Evolutionary conservation across 2,329 filamentous ascomycete genomes (phyloP), one percentile per base, ranked within the genome.

Genomic region (Colletotrichum sp.): DNA sequence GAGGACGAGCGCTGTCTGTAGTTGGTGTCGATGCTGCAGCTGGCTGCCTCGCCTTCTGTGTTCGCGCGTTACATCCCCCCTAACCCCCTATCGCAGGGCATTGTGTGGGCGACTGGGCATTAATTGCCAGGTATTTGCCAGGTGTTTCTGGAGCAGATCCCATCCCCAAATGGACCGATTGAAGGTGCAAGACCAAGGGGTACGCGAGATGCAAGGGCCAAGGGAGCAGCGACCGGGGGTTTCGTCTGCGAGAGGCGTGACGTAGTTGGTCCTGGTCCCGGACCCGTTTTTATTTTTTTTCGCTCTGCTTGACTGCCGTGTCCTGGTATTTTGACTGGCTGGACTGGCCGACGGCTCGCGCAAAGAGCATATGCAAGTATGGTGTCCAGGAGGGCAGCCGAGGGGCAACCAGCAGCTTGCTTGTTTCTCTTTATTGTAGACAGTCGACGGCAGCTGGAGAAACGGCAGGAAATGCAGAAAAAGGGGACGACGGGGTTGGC

Each of bases 131-230:
- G 73, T 61, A 21, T 61, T 34, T 61, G 43, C 43, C 59, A 32
- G 59, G 55, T 71, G 68, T 67, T 75, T 72, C 61, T 66, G 60
- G 36, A 68, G 68, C 16, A 55, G 68, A 72, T 75, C 72, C 52
- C 48, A 74, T 60, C 60, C 66, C 34, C 61, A 30, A 74, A 72
- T 75, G 39, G 69, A 75, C 63, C 39, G 64, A 55, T 68, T 57
- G 15, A 75, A 68, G 73, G 70, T 36, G 57, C 74, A 69, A 65
- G 43, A 26, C 70, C 70, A 68, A 65, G 74, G 74, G 74, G 70
- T 59, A 66, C 43, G 39, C 74, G 64, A 73, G 65, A 68, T 74
- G 74, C 76, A 74, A 77, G 76, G 76, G 69, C 71, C 67, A 67
- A 74, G 74, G n/a, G 64, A 69, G 59, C 64, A 66, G 36, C 43